Evolutionary conservation across 805 yeast species (phyloP), one percentile per base, ranked within the genome.

Genomic region (Pichia gijzeniarum): DNA sequence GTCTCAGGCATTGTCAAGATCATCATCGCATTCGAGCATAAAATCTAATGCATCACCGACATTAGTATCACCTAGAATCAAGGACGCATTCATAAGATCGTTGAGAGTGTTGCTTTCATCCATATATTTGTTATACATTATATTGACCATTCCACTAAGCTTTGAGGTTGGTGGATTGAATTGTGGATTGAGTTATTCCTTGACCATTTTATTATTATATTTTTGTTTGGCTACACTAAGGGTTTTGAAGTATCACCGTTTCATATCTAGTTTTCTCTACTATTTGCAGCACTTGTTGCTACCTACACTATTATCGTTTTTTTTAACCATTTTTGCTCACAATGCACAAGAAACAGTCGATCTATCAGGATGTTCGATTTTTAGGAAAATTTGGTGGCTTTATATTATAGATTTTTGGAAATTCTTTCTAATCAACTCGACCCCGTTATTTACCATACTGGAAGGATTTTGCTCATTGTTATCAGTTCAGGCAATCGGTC

Each of bases 381-480:
- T 53, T 19, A 50, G 51, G 13, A 51, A 47, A 25, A 45, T 62
- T 5, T 64, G 68, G 59, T 68, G 73, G 68, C 49, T 54, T 41
- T 54, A 54, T 35, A 53, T 76, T 8, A 72, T 85, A 36, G 66
- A 69, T 46, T 73, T 84, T 12, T 93, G 98, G 98, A 76, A 78
- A 49, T 61, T 74, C 38, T 64, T 84, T 27, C 69, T 93, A 32
- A 71, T 79, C 42, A 85, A 89, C 59, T 79, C 95, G 5, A 93
- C 99, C 0, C 93, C 96, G 1, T 69, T 86, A 38, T 91, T 93
- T 64, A 86, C 96, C 0, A 72, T 89, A 17, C 68, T 90, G 43
- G 99, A 93, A 66, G 99, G 99, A 1, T 82, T 93, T 55, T 95
- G 96, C 64, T 80, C 96, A 1, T 74, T 93, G 21, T 70, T 93